Percentiles rank a stretch among this genome's conserved stretches.
phyloP scores from a whole-genome alignment of 371 early-diverging fungal species.

The Fennellomyces sp. region DNA sequence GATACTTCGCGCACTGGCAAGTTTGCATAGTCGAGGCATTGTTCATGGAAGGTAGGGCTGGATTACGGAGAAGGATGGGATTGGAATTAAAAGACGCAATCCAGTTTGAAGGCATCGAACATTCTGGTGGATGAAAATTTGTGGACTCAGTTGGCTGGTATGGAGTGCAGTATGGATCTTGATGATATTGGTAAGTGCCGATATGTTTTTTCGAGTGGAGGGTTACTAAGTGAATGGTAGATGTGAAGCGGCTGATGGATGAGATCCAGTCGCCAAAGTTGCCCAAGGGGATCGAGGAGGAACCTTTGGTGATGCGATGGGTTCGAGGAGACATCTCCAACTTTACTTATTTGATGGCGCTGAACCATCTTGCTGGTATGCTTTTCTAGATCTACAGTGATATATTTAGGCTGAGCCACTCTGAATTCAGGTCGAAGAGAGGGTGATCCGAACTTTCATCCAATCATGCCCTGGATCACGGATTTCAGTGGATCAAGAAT shows the following conservation, averaged over 20 bases:
- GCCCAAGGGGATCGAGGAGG: conserved; percentile 45
- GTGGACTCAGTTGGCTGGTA: conserved; percentile 63
- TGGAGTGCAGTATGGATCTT: conserved; percentile 35
- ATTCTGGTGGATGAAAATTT: conserved; percentile 69
- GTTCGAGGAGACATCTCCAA: conserved; percentile 76
- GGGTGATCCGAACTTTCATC: conserved; percentile 74
- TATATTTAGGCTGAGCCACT: background rate
- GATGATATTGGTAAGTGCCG: conserved; percentile 34
- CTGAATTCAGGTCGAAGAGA: conserved; percentile 61
- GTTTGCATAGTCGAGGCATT: conserved; percentile 58
- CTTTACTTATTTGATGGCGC: conserved; percentile 81
- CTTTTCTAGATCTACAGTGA: background rate
- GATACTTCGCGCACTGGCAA: conserved; percentile 51
- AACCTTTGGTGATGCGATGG: conserved; percentile 73
- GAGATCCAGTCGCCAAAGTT: conserved; percentile 20
- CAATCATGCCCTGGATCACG: conserved; percentile 76
- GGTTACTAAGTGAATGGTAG: conserved; percentile 13
- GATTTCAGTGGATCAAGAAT: conserved; percentile 63
- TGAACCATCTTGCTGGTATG: conserved; percentile 78
- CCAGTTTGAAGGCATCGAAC: conserved; percentile 59
- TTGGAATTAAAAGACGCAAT: no score
- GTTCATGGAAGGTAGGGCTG: conserved; percentile 65
- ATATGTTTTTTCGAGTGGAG: no score
- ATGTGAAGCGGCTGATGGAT: conserved; percentile 24
- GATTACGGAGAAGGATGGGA: no score